Base-by-base conservation (phyloP, 768 basidiomycete genomes). In the Lentinula guzmanii region DNA sequence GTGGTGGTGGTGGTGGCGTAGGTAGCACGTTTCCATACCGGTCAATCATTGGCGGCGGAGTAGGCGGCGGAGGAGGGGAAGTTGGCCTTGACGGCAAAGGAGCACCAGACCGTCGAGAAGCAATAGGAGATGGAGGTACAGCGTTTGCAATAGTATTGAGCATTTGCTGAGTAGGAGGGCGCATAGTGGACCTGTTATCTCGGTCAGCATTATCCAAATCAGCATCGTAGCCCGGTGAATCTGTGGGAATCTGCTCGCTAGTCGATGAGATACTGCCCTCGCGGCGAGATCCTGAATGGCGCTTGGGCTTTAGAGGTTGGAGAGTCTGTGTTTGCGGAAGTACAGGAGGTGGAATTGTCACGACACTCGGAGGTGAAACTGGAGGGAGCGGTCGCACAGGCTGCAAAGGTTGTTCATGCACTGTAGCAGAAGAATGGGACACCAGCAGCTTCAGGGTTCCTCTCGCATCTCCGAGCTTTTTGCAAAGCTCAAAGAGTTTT, bases 401-500 rank as follows among this genome's bases (percentile, higher is more conserved):
- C 5, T 70, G 69, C 55, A 56, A n/a, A 3, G 75, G 71, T 5
- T 73, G 75, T 64, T 84, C 89, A 64, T 83, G 87, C 57, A 85
- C 87, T 50, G 76, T 73, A 21, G 81, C 86, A 65, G 80, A 84
- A 59, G 80, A 79, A 68, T 86, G 85, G 45, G 86, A 86, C 31
- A 95, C 86, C 61, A 95, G 79, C 63, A 97, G 88, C 72, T 95
- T 95, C 68, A 96, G 85, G 21, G 85, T 83, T 15, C 92, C 93
- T 68, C 81, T 87, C 31, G 82, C 76, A 71, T 97, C 94, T 41
- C 90, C 92, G 7, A 82, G 75, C 45, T 86, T 79, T 59, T 79
- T 77, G 71, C 93, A 93, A 39, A 95, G 79, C 16, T 83, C 79
- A 67, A 90, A 82, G 5, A 98, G 76, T 63, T 77, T 78, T 33